Evolutionary conservation across 305 asterid species (phyloP), one percentile per base, ranked within the genome.

Genomic region (Fraxinus sp.): DNA sequence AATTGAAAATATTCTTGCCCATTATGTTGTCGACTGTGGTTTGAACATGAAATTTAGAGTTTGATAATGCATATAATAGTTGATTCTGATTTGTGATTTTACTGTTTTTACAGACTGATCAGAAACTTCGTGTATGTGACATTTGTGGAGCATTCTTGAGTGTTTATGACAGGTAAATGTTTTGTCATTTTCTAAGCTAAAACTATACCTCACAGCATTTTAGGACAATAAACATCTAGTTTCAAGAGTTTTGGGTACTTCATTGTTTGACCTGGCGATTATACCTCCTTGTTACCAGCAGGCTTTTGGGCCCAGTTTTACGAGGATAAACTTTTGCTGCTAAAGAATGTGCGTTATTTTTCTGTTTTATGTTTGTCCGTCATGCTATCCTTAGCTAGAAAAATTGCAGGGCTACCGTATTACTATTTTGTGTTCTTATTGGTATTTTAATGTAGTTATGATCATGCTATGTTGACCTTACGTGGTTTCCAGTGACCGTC

Each of bases 231-330:
- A 75, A 83, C 77, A 79, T 80, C 68, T 93, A 88, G 95, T 89
- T 87, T 88, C 77, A 85, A 88, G 90, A 84, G 89, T 87, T 91
- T 86, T 78, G 84, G 82, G 89, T 70, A 81, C 90, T 87, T 87
- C 93, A 85, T 85, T 84, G 83, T 88, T 94, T 94, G 97, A 94
- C 98, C 91, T 88, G 94, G 92, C 76, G 84, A 91, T 90, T 90
- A 91, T 88, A 91, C 95, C 97, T 92, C 96, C 94, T 91, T 94
- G 92, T 92, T 87, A 92, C 97, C 94, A 91, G 97, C 98, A 92
- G 95, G 98, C 98, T 92, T 90, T 91, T 93, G 96, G 98, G 97
- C 97, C 95, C 95, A 93, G 97, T 94, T 91, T 93, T 93, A 92
- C 97, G 97, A 89, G 97, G 98, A 93, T 94, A 88, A 79, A 89